These are phyloP conservation scores for Lecanicillium sp. DNA, from an alignment of 2,329 filamentous ascomycete genomes.

Conservation along the genomic window DNA sequence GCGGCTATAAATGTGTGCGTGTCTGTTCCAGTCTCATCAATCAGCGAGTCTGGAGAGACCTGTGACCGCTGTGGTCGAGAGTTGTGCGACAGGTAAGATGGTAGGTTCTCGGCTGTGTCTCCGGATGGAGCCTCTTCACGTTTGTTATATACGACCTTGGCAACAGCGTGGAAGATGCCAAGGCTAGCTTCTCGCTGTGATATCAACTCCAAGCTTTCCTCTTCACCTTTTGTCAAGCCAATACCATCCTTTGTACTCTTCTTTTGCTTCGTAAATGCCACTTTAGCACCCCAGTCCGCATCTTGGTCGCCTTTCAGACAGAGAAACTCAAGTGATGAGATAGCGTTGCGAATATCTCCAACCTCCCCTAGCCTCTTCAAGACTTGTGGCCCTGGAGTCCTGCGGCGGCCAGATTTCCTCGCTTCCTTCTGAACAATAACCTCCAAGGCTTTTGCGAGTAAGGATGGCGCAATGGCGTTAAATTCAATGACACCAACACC, in stretches of 20 bases:
- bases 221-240: conserved; percentile 66
- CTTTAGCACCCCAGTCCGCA: conserved; percentile 66
- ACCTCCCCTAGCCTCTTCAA: conserved; percentile 75
- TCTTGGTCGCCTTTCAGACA: conserved; percentile 74
- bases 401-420: conserved; percentile 63
- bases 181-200: conserved; percentile 83
- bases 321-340: conserved; percentile 86
- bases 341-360: conserved; percentile 87
- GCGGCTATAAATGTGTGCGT: conserved; percentile 83
- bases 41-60: conserved; percentile 65
- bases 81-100: conserved; percentile 48
- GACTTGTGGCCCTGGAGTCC: conserved; percentile 70
- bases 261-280: conserved; percentile 63
- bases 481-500: conserved; percentile 79
- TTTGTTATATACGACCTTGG: conserved; percentile 96
- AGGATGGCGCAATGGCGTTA: conserved; percentile 81
- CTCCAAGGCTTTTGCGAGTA: conserved; percentile 78
- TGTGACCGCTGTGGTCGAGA: conserved; percentile 56
- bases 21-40: conserved; percentile 90
- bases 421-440: conserved; percentile 80
- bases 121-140: conserved; percentile 44
- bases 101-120: conserved; percentile 45
- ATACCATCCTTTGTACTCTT: conserved; percentile 49
- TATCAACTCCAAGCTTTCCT: conserved; percentile 70
- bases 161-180: conserved; percentile 92